These are phyloP conservation scores for Fraxinus cuspidata DNA, from an alignment of 257 asterid species.

Conservation along the genomic window DNA sequence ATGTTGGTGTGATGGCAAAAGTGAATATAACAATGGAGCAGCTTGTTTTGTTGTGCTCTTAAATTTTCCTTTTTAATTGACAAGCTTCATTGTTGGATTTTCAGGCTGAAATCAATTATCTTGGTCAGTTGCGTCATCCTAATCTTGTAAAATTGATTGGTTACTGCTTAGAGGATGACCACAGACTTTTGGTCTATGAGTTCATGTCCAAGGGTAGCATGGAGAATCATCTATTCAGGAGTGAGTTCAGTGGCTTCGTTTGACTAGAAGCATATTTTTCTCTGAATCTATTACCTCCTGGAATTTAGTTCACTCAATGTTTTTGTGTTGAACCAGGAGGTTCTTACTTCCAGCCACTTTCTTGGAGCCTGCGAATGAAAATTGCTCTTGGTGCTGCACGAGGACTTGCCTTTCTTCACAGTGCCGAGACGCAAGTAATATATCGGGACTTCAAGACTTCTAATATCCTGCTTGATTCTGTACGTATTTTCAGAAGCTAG, in stretches of 20 bases:
- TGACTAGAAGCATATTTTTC: neutral
- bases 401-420: conserved; percentile 81
- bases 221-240: conserved; percentile 73
- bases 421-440: conserved; percentile 61
- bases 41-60: neutral
- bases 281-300: neutral
- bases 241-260: conserved; percentile 40
- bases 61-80: neutral
- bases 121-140: conserved; percentile 67
- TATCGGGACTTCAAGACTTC: conserved; percentile 85
- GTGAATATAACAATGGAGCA: neutral
- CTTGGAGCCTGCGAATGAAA: conserved; percentile 74
- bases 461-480: conserved; percentile 72
- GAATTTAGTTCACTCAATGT: neutral
- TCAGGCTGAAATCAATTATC: conserved; percentile 72
- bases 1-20: neutral
- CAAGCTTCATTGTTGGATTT: conserved; percentile 7
- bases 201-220: conserved; percentile 77
- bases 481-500: conserved; percentile 28
- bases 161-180: conserved; percentile 68
- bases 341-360: conserved; percentile 67
- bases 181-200: conserved; percentile 69
- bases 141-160: conserved; percentile 76
- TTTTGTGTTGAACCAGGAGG: conserved; percentile 52
- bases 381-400: conserved; percentile 74